Conservation (phyloP, 768 basidiomycete genomes). For the Tylopilus plumbeoviolaceoides region DNA sequence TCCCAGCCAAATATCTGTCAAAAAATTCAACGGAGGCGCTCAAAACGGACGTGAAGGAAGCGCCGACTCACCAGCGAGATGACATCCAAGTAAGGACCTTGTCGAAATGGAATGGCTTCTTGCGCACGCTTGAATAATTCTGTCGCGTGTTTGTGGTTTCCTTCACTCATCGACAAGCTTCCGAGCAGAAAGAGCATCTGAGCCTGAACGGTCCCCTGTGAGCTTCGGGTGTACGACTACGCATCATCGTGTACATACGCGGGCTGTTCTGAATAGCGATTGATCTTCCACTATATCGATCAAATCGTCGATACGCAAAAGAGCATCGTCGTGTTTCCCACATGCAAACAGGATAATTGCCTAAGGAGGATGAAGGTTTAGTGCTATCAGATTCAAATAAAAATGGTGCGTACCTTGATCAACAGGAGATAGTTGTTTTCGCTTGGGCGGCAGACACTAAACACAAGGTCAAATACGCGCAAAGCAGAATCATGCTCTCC, state of each 20-base stretch:
- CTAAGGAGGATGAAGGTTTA: no score
- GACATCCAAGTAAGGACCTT: neutral
- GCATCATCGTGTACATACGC: neutral
- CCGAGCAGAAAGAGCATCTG: neutral
- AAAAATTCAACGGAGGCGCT: neutral
- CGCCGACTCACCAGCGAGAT: neutral
- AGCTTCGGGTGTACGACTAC: no score
- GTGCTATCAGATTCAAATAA: neutral
- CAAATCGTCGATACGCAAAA: neutral
- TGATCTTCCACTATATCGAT: neutral
- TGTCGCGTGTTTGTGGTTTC: neutral
- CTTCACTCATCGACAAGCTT: neutral
- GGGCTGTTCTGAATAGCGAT: neutral
- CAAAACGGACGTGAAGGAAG: no score
- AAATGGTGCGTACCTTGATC: neutral
- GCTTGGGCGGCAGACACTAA: neutral
- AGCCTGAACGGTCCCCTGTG: no score
- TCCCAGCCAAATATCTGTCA: neutral
- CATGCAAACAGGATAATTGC: constrained; percentile 3
- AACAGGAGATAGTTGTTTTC: constrained; percentile 4
- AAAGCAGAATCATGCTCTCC: neutral
- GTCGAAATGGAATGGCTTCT: neutral
- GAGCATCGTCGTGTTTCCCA: constrained; percentile 6
- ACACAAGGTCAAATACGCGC: constrained; percentile 4
- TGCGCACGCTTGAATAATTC: neutral